Conservation (phyloP, 2,329 filamentous ascomycete genomes). For the Volutella citrinella region DNA sequence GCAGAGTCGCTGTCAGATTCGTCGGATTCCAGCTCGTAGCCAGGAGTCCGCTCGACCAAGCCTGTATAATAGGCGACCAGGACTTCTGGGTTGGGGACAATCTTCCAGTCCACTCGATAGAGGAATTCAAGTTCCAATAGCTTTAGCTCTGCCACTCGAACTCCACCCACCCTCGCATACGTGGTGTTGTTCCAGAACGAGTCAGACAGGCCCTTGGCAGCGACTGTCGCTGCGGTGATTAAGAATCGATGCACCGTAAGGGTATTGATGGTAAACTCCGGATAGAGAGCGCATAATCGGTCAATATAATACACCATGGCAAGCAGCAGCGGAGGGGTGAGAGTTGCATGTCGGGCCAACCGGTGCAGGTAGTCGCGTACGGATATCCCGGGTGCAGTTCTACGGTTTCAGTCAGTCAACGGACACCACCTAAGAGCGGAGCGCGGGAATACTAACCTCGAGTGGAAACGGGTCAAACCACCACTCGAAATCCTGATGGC, state of each 20-base stretch:
- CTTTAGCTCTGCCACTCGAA: slow-evolving; percentile 85
- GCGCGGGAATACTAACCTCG: no score
- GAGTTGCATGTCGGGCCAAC: slow-evolving; percentile 87
- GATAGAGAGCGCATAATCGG: slow-evolving; percentile 85
- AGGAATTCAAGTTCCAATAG: slow-evolving; percentile 91
- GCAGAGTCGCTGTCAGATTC: no score
- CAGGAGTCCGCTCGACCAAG: slow-evolving; percentile 66
- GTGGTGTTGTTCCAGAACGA: slow-evolving; percentile 98
- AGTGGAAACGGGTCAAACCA: slow-evolving; percentile 91
- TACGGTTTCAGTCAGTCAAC: slow-evolving; percentile 31
- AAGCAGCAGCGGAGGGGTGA: slow-evolving; percentile 89
- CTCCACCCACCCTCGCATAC: slow-evolving; percentile 90
- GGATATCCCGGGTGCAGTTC: slow-evolving; percentile 80
- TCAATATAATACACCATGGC: slow-evolving; percentile 99
- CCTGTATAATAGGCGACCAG: slow-evolving; percentile 91
- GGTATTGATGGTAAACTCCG: slow-evolving; percentile 93
- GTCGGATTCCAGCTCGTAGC: slow-evolving; percentile 49
- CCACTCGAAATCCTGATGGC: slow-evolving; percentile 72
- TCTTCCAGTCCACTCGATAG: slow-evolving; percentile 90
- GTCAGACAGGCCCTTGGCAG: slow-evolving; percentile 92
- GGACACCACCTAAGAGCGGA: no score
- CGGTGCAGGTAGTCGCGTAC: slow-evolving; percentile 92
- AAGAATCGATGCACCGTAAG: slow-evolving; percentile 96
- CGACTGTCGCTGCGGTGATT: slow-evolving; percentile 92
- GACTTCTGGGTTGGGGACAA: slow-evolving; percentile 92